Conservation (phyloP, 2,329 filamentous ascomycete genomes). For the Sporothrix variecibatus region DNA sequence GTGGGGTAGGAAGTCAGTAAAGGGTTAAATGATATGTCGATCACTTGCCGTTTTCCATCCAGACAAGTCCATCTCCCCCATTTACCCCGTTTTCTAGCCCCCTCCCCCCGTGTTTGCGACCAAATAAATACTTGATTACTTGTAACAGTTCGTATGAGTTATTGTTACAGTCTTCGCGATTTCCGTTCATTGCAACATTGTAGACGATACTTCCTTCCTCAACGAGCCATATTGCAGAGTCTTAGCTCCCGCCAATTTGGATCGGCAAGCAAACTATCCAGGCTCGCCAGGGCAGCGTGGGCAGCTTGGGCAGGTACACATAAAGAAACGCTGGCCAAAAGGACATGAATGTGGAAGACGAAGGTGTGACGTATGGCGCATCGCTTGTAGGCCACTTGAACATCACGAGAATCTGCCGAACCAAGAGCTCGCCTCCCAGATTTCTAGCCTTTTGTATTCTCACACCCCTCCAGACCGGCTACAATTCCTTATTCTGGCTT, state of each 20-base stretch:
- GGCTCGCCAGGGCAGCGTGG: too few species aligned
- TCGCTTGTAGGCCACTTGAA: background rate
- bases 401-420: background rate
- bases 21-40: background rate
- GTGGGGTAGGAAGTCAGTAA: background rate
- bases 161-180: background rate
- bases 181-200: background rate
- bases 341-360: background rate
- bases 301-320: background rate
- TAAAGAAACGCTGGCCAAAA: background rate
- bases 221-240: background rate
- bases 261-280: background rate
- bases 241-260: background rate
- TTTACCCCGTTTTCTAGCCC: background rate
- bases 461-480: background rate
- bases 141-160: background rate
- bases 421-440: background rate
- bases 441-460: background rate
- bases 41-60: background rate
- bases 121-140: background rate
- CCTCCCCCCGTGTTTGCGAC: background rate
- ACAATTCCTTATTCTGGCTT: background rate
- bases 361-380: background rate
- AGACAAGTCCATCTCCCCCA: background rate
- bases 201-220: slow-evolving; percentile 7